These are phyloP conservation scores for Larix sibirica DNA, from an alignment of 83 land plant genomes.

Conservation along the genomic window DNA sequence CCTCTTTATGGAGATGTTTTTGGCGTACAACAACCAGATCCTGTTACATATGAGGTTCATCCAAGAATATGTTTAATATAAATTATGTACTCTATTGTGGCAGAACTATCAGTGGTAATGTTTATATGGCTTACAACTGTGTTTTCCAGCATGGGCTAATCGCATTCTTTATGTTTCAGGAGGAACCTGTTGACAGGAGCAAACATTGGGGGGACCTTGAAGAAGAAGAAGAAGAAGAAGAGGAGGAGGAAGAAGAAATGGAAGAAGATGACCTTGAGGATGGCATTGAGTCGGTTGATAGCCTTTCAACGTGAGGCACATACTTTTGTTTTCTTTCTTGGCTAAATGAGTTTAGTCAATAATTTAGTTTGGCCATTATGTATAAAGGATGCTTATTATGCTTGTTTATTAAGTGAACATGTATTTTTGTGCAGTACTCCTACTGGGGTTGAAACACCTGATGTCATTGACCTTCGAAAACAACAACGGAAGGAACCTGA, in stretches of 20 bases:
- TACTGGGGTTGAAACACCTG: constrained; percentile 99
- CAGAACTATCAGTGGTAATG: neutral
- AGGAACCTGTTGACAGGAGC: constrained; percentile 91
- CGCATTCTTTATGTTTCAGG: constrained; percentile 33
- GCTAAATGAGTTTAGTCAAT: neutral
- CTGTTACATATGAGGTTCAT: constrained; percentile 77
- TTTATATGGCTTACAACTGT: neutral
- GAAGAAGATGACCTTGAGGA: constrained; percentile 89
- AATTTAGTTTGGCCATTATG: neutral
- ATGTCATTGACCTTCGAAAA: constrained; percentile 97
- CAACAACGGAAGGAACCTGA: constrained; percentile 95
- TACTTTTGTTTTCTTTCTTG: neutral
- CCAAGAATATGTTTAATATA: neutral
- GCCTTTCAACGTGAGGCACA: constrained; percentile 73
- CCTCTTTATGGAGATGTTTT: constrained; percentile 99
- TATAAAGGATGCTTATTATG: neutral
- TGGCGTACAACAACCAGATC: constrained; percentile 81
- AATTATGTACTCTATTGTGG: neutral
- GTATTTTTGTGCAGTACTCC: constrained; percentile 74
- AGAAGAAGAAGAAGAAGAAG: constrained; percentile 96
- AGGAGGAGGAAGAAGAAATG: constrained; percentile 81
- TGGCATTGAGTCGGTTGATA: constrained; percentile 95
- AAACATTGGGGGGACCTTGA: constrained; percentile 99
- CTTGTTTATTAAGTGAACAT: neutral
- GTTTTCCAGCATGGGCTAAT: neutral